Base-by-base conservation (phyloP, 805 yeast genomes). In the Myxozyma vanderwaltii region DNA sequence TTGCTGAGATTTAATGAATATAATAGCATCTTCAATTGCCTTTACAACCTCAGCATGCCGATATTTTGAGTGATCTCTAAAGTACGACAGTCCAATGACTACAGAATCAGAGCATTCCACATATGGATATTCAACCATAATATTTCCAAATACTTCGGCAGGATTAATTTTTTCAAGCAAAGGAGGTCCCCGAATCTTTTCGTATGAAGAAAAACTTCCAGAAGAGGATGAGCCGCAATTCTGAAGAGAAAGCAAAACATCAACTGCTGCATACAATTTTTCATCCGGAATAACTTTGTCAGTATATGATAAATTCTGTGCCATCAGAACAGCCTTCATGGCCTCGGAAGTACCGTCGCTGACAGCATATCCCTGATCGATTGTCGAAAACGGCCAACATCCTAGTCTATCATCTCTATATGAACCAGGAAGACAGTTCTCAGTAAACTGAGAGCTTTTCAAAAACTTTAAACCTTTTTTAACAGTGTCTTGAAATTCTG, bases 81-180 rank as follows among this genome's bases (percentile, higher is more conserved):
- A 94, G 71, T 86, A 88, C 0, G 88, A 85, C 59, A 94, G 77
- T 0, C 99, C 99, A 36, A 94, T 75, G 4, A 94, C 96, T 0
- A 92, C 85, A 0, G 98, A 91, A 74, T 95, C 99, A 0, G 98
- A 91, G 72, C 99, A 94, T 73, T 94, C 99, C 21, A 95, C 97
- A 70, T 94, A 94, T 0, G 99, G 98, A 71, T 89, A 94, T 73
- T 94, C 99, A 26, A 94, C 96, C 99, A 94, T 94, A 59, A 94
- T 94, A 67, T 94, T 91, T 58, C 96, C 96, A 75, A 94, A 94
- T 0, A 94, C 99, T 72, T 94, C 99, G 1, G 99, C 99, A 0
- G 99, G 98, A 67, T 92, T 92, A 58, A 94, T 75, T 53, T 74
- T 68, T 71, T 94, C 99, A 59, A 94, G 69, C 39, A 83, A 60